Evolutionary conservation across 2,329 filamentous ascomycete genomes (phyloP), one percentile per base, ranked within the genome.

Genomic region (Zymoseptoria pseudotritici): DNA sequence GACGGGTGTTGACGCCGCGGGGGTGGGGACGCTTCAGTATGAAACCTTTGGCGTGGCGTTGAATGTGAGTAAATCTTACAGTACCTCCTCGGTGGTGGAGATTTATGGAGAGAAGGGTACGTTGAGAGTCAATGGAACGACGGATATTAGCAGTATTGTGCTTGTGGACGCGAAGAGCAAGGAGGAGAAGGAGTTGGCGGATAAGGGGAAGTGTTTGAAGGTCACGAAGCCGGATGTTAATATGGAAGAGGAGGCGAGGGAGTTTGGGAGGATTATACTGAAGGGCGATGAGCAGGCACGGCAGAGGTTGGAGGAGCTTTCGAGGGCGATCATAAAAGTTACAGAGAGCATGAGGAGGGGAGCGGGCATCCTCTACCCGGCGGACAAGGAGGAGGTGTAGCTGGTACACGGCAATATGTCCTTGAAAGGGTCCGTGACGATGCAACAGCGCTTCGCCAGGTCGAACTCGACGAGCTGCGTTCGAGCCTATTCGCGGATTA

Each of bases 31-130:
- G 10, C 68, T 81, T 29, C 68, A 73, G 6, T 81, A 81, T 62
- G 73, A 77, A 1, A 65, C 57, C 7, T 80, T 80, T 60, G 73
- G 72, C 17, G 77, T 80, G 9, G 69, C 70, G 63, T 76, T 75
- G 65, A 79, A 70, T 66, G 70, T 73, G 62, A 72, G 70, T 61
- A 81, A 81, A 63, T 74, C 75, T 55, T 80, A 76, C 63, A 74
- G 71, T 31, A 76, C 73, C n/a, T 70, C 73, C 4, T 75, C 77
- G 17, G 76, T 76, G 6, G 72, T 77, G 31, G 79, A 81, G 65
- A 68, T 81, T 1, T 80, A 77, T 62, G 78, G 78, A 11, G 75
- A 79, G 64, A 77, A 76, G 60, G 79, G 78, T 2, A 79, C 78
- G 49, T 59, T 81, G 19, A 71, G 73, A 3, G 65, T 77, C 9